Evolutionary conservation across 2,329 filamentous ascomycete genomes (phyloP), one percentile per base, ranked within the genome.

Genomic region (Didymella sp.): DNA sequence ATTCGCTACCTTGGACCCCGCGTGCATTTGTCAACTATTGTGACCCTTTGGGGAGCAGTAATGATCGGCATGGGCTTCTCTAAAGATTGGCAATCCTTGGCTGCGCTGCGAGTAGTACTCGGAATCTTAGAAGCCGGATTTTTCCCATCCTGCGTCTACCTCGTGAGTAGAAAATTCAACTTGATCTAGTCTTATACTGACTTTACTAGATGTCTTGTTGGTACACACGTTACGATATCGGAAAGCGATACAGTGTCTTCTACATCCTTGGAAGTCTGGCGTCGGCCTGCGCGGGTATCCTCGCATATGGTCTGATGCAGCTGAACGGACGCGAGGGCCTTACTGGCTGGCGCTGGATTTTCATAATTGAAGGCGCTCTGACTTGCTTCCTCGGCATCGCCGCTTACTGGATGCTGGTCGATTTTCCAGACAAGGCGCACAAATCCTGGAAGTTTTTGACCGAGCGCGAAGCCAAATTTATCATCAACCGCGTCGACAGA

Each of bases 281-380:
- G 0, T 83, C 85, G 0, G 89, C 85, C 1, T 88, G 88, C 63
- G 80, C 86, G 0, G 87, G 89, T 52, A 87, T 92, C 43, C 79
- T 92, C 1, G 87, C 89, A 12, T 91, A 86, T 51, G 89, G 89
- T 5, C 74, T 89, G 58, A 88, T 86, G 82, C 86, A 89, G 68
- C 81, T 89, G 75, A 73, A 81, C 11, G 87, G 87, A 7, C 77
- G 81, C 1, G 80, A 79, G 21, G 77, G 78, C 3, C 68, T 79
- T 12, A 71, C 73, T 17, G 79, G 80, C 6, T 81, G 79, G 79
- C 63, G 77, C 28, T 81, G 78, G 77, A 79, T 78, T 62, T 77
- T 79, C 68, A 78, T 80, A 58, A 79, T 80, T 50, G 78, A 80
- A 57, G 75, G 75, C 25, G 62, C 65, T 6, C 59, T 81, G 48